Evolutionary conservation across 768 basidiomycete genomes (phyloP), one percentile per base, ranked within the genome.

Genomic region (Boletellus ananiceps): DNA sequence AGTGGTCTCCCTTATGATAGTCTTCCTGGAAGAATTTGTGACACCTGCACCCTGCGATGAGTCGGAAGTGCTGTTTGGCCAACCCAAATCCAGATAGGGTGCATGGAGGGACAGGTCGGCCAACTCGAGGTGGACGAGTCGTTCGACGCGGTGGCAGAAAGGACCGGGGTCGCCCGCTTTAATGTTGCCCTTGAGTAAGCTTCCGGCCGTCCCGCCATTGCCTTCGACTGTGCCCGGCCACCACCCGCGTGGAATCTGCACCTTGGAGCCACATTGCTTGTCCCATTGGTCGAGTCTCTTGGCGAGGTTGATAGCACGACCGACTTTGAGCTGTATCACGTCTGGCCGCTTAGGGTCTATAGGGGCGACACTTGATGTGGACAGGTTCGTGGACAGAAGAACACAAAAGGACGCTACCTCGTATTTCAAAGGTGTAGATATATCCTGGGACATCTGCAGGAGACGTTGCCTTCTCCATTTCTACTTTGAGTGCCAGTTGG

Each of bases 351-450:
- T 51, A n/a, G 63, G 46, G 54, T 75, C 75, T 65, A 27, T 21
- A 25, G 8, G 31, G 16, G 34, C 18, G 44, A 60, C 60, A 56
- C 49, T 37, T 32, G 11, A 51, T 27, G 8, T 32, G 18, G 6
- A 8, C 11, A 1, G 27, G 40, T 41, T 18, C 16, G 27, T 18
- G 21, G 21, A 1, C 23, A 25, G 29, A 25, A 34, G 36, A 25
- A 43, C n/a, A 41, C 21, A 7, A 41, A 15, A 21, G 8, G 14
- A 46, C 56, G 64, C 39, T 62, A 86, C 86, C 84, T 63, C 81
- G 75, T 49, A 92, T 85, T 64, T 91, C 85, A 62, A 84, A 92
- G 0, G 81, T 79, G 56, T 93, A 93, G 43, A 93, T 91, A 58
- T 86, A 90, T 0, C 90, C 90, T 5, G 77, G 71, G 16, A 74